phyloP scores from a whole-genome alignment of 1,284 basidiomycete species.

The Puccinia brachypodii region DNA sequence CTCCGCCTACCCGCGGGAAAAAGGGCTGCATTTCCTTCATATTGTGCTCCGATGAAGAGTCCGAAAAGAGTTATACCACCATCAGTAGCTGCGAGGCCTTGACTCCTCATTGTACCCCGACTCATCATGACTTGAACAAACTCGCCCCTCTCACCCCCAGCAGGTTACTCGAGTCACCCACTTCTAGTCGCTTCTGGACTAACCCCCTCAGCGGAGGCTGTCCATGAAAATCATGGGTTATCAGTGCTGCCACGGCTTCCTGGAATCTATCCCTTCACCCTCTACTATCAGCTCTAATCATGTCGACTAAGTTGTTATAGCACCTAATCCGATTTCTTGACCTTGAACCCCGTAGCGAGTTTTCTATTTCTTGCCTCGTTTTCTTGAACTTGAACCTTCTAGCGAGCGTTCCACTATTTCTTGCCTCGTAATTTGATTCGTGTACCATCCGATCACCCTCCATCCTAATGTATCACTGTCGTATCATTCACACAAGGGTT shows the following conservation, averaged over 20 bases:
- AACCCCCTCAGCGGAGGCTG: not conserved
- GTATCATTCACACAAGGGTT: not conserved
- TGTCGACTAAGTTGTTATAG: not conserved
- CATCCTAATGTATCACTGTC: not conserved
- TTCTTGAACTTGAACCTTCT: not conserved
- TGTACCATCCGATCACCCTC: not conserved
- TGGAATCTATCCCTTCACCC: no score
- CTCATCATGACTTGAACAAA: not conserved
- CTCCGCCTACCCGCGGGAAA: conserved; percentile 12
- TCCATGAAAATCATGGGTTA: not conserved
- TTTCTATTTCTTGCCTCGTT: not conserved
- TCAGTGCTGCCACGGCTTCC: not conserved
- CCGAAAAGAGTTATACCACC: conserved; percentile 22
- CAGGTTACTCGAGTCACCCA: conserved; percentile 21
- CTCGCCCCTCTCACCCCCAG: not conserved
- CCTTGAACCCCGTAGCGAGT: not conserved
- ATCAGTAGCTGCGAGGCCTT: not conserved
- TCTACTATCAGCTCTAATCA: no score
- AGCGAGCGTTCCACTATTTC: not conserved
- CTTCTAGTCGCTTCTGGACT: conserved; percentile 7
- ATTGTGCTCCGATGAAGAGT: conserved; percentile 42
- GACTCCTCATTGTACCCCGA: not conserved
- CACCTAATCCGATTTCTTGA: not conserved
- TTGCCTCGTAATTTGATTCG: not conserved
- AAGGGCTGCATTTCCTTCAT: conserved; percentile 46